A percentile compares a stretch with the other conserved stretches of the same genome.
Evolutionary conservation across 2,329 filamentous ascomycete species (phyloP).

Genomic region (Nigrograna mackinnonii): DNA sequence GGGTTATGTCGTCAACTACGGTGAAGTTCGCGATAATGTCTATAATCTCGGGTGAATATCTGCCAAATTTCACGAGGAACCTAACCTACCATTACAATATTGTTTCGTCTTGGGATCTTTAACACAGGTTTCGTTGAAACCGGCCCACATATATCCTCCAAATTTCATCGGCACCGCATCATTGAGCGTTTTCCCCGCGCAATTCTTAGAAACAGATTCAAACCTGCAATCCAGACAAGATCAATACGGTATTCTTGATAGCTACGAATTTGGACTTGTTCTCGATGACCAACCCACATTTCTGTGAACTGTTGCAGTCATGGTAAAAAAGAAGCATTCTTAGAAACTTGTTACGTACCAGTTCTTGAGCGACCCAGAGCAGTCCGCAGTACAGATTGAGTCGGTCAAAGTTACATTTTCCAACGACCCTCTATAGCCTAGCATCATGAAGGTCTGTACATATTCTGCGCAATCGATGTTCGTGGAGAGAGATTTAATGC

Average conservation of each 20-base stretch:
- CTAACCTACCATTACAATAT: slow-evolving; percentile 6
- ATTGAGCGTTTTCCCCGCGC: slow-evolving; percentile 6
- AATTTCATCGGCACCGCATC: slow-evolving; percentile 6
- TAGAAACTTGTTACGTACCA: too few species aligned
- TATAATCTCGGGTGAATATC: neutral
- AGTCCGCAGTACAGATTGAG: neutral
- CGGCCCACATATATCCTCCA: slow-evolving; percentile 11
- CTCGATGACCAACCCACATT: too few species aligned
- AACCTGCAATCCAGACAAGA: slow-evolving; percentile 7
- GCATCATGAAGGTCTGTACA: slow-evolving; percentile 2
- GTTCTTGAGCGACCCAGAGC: neutral
- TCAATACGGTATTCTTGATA: too few species aligned
- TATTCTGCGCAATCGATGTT: slow-evolving; percentile 1
- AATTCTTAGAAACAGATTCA: slow-evolving; percentile 4
- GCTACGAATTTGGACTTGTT: too few species aligned
- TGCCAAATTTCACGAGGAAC: neutral
- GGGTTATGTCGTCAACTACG: slow-evolving; percentile 1
- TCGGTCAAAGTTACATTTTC: slow-evolving; percentile 1
- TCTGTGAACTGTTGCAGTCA: too few species aligned
- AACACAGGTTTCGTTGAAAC: slow-evolving; percentile 9
- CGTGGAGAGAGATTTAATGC: neutral
- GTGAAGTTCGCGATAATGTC: slow-evolving; percentile 9
- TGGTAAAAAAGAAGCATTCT: too few species aligned
- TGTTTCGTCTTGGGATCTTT: slow-evolving; percentile 5
- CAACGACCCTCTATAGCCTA: neutral